Evolutionary conservation across 306 rosid species (phyloP).

Genomic region (Biancaea sappan): DNA sequence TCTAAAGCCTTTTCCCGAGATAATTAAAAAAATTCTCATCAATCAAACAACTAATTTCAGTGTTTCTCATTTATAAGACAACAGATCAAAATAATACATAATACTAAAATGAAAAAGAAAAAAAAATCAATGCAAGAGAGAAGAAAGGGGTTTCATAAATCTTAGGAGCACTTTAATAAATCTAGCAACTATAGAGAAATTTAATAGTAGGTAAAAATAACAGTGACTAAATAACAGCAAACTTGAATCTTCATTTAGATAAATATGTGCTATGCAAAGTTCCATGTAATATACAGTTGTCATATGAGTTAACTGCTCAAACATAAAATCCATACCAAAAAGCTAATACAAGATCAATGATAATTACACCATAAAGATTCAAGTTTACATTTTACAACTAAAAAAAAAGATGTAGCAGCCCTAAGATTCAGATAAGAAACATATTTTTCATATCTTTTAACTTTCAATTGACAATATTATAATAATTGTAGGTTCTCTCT

Average conservation of each 20-base stretch:
- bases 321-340: not conserved
- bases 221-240: not conserved
- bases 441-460: not conserved
- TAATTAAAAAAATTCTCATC: not conserved
- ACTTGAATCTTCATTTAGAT: not conserved
- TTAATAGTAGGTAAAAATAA: not conserved
- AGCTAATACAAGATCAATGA: not conserved
- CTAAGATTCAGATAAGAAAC: not conserved
- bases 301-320: not conserved
- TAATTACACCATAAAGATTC: not conserved
- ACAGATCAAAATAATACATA: too few species aligned
- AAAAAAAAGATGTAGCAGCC: not conserved
- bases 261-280: not conserved
- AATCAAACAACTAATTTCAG: not conserved
- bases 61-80: not conserved
- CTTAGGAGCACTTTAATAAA: too few species aligned
- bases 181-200: too few species aligned
- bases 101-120: too few species aligned
- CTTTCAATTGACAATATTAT: not conserved
- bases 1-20: too few species aligned
- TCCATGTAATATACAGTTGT: not conserved
- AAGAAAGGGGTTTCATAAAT: too few species aligned
- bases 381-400: not conserved
- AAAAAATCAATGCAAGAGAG: not conserved
- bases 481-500: not conserved